Base-by-base conservation (phyloP, 805 yeast species). In the Lipomyces spencermartinsiae region DNA sequence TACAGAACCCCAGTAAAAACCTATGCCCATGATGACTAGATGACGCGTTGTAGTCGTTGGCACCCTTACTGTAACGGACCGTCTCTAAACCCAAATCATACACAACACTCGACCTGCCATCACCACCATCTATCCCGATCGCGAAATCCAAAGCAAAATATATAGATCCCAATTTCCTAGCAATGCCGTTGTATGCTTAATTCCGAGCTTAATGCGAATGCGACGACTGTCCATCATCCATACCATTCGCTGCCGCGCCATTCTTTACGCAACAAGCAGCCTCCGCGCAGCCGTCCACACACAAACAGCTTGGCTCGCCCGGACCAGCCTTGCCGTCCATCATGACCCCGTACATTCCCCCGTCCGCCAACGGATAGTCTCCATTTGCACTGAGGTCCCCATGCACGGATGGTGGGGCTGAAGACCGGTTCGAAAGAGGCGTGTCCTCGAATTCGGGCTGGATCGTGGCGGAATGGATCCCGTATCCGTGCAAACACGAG, bases 401-500 rank as follows among this genome's bases (percentile, higher is more conserved):
- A 54, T 33, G 43, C 29, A 34, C 10, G 22, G 64, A 59, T 29
- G 64, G 33, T 9, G 63, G 59, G 7, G 64, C 22, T 14, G 67
- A 61, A 5, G 59, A 51, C 33, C 31, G 49, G 37, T 54, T 16
- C 16, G 64, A 34, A 16, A 5, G 49, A n/a, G 49, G 49, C 29
- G 43, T 29, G 56, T 63, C 69, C 31, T 83, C 77, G 75, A 94
- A 95, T 80, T 94, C 99, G 0, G 99, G 99, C 80, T 94, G 99
- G 61, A 95, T 93, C 1, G 99, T 94, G 22, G 94, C 97, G 49
- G 95, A 90, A 75, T 93, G 97, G 69, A 94, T 89, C 58, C 97
- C 97, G 76, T 89, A 89, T 34, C 84, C 87, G 74, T 92, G 97
- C 74, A 94, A 83, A 58, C 93, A 88, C 62, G 86, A 85, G 78